A percentile compares a stretch with the other conserved stretches of the same genome.
Conservation (phyloP, 768 basidiomycete genomes). For the Collybia nuda region DNA sequence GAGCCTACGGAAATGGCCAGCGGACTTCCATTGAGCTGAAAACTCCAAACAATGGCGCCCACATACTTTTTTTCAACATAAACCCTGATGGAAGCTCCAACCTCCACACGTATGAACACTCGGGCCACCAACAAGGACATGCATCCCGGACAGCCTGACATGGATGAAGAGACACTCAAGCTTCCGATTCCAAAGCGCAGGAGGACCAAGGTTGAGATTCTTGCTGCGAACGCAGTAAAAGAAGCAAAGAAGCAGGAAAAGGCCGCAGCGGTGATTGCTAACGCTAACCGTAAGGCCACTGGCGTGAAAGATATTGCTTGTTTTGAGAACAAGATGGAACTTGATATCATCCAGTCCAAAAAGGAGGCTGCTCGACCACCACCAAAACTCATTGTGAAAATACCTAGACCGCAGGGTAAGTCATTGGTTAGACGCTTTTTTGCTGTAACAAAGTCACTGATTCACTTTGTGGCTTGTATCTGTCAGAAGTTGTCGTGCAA, state of each 20-base stretch:
- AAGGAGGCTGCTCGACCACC: slow-evolving; percentile 1
- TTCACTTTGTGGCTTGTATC: no score
- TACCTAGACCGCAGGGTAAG: no score
- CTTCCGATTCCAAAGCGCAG: not conserved
- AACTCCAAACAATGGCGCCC: not conserved
- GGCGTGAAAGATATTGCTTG: not conserved
- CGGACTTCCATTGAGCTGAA: not conserved
- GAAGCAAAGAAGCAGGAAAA: not conserved
- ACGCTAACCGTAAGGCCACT: not conserved
- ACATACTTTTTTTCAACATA: not conserved
- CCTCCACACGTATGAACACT: not conserved
- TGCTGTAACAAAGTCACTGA: no score
- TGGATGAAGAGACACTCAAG: slow-evolving; percentile 1
- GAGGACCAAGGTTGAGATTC: slow-evolving; percentile 1
- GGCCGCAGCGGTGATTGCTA: not conserved
- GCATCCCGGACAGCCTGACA: slow-evolving; percentile 2
- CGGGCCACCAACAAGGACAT: not conserved
- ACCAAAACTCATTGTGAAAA: not conserved
- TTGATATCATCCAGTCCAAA: not conserved
- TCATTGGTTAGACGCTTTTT: no score
- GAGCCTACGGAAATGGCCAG: not conserved
- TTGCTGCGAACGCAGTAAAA: not conserved
- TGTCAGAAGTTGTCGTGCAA: no score
- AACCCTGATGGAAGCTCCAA: not conserved
- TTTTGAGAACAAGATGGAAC: slow-evolving; percentile 1